These are phyloP conservation scores for Tylopilus rubrobrunneus DNA, from an alignment of 768 basidiomycete species.

Conservation along the genomic window DNA sequence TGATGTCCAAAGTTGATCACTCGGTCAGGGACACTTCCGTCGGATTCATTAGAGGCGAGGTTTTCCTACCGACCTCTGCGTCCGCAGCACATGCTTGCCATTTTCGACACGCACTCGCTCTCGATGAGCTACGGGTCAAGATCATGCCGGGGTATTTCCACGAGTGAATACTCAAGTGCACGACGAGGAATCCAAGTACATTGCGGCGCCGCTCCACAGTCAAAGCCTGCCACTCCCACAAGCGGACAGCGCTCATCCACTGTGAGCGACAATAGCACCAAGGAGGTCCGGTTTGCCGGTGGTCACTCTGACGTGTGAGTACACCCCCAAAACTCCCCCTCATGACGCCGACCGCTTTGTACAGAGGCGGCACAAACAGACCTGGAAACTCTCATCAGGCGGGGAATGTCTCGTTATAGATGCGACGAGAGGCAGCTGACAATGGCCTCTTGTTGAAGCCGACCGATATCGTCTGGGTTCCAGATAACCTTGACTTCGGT, in stretches of 20 bases:
- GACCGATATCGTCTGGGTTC: constrained; percentile 26
- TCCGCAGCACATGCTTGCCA: constrained; percentile 7
- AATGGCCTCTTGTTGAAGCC: constrained; percentile 26
- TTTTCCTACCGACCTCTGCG: constrained; percentile 4
- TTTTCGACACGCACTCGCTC: constrained; percentile 15
- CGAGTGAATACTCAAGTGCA: constrained; percentile 22
- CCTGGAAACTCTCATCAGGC: constrained; percentile 21
- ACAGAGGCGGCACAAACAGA: constrained; percentile 23
- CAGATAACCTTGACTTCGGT: constrained; percentile 24
- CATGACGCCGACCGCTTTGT: background rate
- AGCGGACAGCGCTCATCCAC: background rate
- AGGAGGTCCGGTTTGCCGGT: constrained; percentile 68
- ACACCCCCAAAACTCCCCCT: background rate
- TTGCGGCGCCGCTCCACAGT: background rate
- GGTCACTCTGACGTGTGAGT: constrained; percentile 35
- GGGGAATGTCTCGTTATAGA: constrained; percentile 31
- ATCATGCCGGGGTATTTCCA: constrained; percentile 43
- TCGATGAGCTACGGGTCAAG: constrained; percentile 31
- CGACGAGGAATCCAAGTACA: constrained; percentile 13
- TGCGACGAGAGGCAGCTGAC: constrained; percentile 29
- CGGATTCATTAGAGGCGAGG: constrained; percentile 5
- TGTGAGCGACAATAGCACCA: constrained; percentile 8
- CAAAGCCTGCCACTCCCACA: background rate
- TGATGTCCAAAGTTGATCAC: background rate
- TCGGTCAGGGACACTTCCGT: constrained; percentile 10